phyloP scores from a whole-genome alignment of 208 protist species.

The Leishmania aethiopica region DNA sequence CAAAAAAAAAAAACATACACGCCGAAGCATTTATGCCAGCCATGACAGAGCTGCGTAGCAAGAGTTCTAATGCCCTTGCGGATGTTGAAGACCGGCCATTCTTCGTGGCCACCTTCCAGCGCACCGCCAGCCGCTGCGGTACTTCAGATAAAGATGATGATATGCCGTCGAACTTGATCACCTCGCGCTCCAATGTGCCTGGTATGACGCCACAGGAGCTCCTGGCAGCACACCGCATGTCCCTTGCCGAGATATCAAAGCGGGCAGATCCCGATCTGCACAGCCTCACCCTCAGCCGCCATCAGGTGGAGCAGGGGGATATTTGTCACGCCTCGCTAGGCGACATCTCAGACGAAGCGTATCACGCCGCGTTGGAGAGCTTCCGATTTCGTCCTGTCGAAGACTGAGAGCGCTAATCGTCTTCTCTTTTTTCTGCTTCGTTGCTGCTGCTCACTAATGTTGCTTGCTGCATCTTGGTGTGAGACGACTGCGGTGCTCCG shows the following conservation, averaged over 20 bases:
- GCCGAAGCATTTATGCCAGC: not conserved
- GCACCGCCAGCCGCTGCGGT: slow-evolving; percentile 24
- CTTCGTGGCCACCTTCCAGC: slow-evolving; percentile 51
- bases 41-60: slow-evolving; percentile 9
- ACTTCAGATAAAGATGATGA: slow-evolving; percentile 27
- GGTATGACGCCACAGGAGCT: slow-evolving; percentile 70
- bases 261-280: slow-evolving; percentile 45
- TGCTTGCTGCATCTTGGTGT: not conserved
- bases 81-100: slow-evolving; percentile 36
- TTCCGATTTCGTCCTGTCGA: slow-evolving; percentile 49
- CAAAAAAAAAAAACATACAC: not conserved
- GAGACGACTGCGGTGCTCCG: not conserved
- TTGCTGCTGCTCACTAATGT: not conserved
- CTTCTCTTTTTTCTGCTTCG: not conserved
- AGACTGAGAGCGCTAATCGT: not conserved
- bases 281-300: slow-evolving; percentile 79
- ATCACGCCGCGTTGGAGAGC: slow-evolving; percentile 41
- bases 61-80: slow-evolving; percentile 13
- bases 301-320: slow-evolving; percentile 57
- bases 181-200: slow-evolving; percentile 57
- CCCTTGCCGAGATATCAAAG: slow-evolving; percentile 44
- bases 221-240: slow-evolving; percentile 57
- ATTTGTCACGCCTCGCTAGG: slow-evolving; percentile 24
- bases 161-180: slow-evolving; percentile 44
- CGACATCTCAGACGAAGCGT: slow-evolving; percentile 42